These are phyloP conservation scores for Paraconiothyrium sp. DNA, from an alignment of 2,329 filamentous ascomycete genomes.

Conservation along the genomic window DNA sequence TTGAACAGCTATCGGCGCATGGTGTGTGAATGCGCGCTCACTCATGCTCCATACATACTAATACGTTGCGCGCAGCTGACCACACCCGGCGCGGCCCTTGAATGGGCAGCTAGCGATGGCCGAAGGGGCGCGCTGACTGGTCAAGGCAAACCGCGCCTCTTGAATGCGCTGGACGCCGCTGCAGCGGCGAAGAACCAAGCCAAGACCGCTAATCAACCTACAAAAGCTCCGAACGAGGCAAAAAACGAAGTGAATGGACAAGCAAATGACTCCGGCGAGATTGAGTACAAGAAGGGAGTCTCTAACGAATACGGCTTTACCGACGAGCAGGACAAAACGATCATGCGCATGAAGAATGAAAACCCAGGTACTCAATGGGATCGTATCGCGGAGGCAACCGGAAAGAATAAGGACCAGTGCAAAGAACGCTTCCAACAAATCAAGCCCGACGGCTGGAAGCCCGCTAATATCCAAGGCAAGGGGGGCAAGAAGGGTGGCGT, in stretches of 20 bases:
- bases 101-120: conserved; percentile 47
- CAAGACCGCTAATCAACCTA: not conserved
- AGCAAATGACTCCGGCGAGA: not conserved
- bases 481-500: conserved; percentile 30
- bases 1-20: conserved; percentile 22
- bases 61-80: conserved; percentile 22
- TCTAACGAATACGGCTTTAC: conserved; percentile 38
- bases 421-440: conserved; percentile 48
- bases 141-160: conserved; percentile 25
- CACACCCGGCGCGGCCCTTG: conserved; percentile 37
- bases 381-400: conserved; percentile 41
- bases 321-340: conserved; percentile 52
- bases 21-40: conserved; percentile 12
- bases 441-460: conserved; percentile 35
- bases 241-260: not conserved
- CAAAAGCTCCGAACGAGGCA: not conserved
- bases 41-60: not conserved
- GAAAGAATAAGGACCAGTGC: conserved; percentile 30
- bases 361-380: conserved; percentile 37
- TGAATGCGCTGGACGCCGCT: conserved; percentile 9
- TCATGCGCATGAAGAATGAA: conserved; percentile 49
- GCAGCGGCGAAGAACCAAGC: conserved; percentile 26
- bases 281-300: conserved; percentile 12
- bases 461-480: conserved; percentile 13
- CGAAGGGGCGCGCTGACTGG: conserved; percentile 38